A percentile compares a stretch with the other conserved stretches of the same genome.
Evolutionary conservation across 2,329 filamentous ascomycete genomes (phyloP).

Genomic region (Fonsecaea pedrosoi): DNA sequence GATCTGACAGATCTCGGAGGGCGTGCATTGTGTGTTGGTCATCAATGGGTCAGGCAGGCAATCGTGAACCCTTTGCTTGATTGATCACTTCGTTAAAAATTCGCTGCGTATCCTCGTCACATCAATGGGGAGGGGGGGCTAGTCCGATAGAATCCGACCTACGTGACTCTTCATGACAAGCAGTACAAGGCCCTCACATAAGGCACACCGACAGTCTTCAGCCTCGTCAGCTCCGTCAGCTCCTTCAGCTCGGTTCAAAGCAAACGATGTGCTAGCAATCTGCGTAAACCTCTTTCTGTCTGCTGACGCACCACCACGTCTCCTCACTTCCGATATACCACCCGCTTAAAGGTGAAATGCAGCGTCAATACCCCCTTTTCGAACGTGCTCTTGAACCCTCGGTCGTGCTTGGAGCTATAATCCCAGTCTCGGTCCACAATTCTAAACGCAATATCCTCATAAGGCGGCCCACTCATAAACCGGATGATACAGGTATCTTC

Average conservation of each 20-base stretch:
- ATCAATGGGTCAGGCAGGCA: too few relatives aligned
- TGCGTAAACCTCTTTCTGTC: background rate
- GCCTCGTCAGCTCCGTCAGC: background rate
- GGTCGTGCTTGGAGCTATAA: slow-evolving; percentile 92
- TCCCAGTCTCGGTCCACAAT: slow-evolving; percentile 99
- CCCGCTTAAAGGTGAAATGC: slow-evolving; percentile 99
- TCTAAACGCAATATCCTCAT: slow-evolving; percentile 94
- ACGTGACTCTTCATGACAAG: too few relatives aligned
- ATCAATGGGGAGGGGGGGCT: background rate
- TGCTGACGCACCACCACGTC: background rate
- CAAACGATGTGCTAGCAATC: background rate
- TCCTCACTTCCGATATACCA: slow-evolving; percentile 57
- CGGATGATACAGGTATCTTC: slow-evolving; percentile 96
- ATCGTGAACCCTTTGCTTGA: background rate
- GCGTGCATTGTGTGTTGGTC: background rate
- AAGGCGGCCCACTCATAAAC: slow-evolving; percentile 93
- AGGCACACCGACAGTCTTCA: background rate
- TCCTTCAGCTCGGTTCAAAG: background rate
- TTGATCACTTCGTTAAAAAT: background rate
- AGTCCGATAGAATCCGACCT: background rate
- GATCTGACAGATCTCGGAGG: background rate
- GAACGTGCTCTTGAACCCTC: slow-evolving; percentile 95
- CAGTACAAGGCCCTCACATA: background rate
- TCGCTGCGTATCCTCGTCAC: background rate
- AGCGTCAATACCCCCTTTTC: slow-evolving; percentile 97